These are phyloP conservation scores for Phytophthora megakarya DNA, from an alignment of 352 stramenopile species.

Conservation along the genomic window DNA sequence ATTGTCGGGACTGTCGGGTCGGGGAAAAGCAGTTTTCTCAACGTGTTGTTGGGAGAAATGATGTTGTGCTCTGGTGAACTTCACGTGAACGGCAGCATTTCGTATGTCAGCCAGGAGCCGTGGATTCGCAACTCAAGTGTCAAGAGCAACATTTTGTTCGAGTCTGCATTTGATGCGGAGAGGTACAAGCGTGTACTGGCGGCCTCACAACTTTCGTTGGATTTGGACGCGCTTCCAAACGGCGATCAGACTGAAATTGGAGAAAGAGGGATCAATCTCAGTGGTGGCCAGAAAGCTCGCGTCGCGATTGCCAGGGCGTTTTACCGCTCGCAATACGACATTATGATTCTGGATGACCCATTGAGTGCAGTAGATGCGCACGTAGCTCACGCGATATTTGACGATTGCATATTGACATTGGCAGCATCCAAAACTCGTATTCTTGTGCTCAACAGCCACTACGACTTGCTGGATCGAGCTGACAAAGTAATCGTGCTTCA, in stretches of 20 bases:
- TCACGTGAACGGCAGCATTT: slow-evolving; percentile 37
- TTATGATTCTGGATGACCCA: slow-evolving; percentile 57
- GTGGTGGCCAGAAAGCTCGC: slow-evolving; percentile 89
- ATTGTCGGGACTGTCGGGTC: slow-evolving; percentile 48
- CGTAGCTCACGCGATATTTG: slow-evolving; percentile 47
- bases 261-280: slow-evolving; percentile 95
- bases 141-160: slow-evolving; percentile 56
- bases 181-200: slow-evolving; percentile 51
- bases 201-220: slow-evolving; percentile 76
- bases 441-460: slow-evolving; percentile 71
- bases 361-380: slow-evolving; percentile 28
- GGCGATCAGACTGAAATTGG: slow-evolving; percentile 94
- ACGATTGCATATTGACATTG: slow-evolving; percentile 32
- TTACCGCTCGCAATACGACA: slow-evolving; percentile 66
- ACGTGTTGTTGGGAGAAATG: slow-evolving; percentile 54
- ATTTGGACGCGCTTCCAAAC: slow-evolving; percentile 84
- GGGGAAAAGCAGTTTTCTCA: slow-evolving; percentile 55
- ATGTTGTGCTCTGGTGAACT: slow-evolving; percentile 14
- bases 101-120: slow-evolving; percentile 88
- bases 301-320: slow-evolving; percentile 87
- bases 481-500: slow-evolving; percentile 39
- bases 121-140: slow-evolving; percentile 93
- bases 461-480: slow-evolving; percentile 35
- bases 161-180: slow-evolving; percentile 19
- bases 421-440: slow-evolving; percentile 57